phyloP scores from a whole-genome alignment of 1,284 basidiomycete genomes.

The Cutaneotrichosporon spelunceum region DNA sequence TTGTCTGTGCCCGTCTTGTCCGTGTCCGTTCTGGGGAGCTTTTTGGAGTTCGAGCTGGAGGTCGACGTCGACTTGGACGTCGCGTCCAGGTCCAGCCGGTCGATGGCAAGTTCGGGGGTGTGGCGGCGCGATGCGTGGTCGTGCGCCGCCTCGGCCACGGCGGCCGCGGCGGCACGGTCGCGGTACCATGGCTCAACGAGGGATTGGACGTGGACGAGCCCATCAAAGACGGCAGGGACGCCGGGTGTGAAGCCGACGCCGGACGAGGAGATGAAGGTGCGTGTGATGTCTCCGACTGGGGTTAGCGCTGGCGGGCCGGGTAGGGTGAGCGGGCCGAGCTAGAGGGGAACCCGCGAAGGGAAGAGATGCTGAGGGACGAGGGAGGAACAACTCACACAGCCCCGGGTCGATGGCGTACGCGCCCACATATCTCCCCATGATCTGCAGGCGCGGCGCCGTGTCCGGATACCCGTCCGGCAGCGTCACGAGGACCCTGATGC shows the following conservation, averaged over 20 bases:
- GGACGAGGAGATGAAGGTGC: conserved; percentile 72
- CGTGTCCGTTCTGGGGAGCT: neutral
- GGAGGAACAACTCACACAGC: conserved; percentile 41
- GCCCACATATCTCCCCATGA: conserved; percentile 81
- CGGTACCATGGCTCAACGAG: conserved; percentile 68
- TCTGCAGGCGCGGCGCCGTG: conserved; percentile 72
- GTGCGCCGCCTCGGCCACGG: conserved; percentile 59
- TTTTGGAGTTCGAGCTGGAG: too few species aligned
- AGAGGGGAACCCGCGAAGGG: neutral
- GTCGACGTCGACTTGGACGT: too few species aligned
- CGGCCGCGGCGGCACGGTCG: conserved; percentile 60
- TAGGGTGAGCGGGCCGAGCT: neutral
- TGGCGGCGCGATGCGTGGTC: conserved; percentile 42
- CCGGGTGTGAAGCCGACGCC: conserved; percentile 72
- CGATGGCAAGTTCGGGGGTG: neutral
- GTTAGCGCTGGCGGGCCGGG: conserved; percentile 1
- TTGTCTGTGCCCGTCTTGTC: neutral
- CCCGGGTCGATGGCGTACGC: conserved; percentile 54
- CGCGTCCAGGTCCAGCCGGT: too few species aligned
- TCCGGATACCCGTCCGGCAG: conserved; percentile 69
- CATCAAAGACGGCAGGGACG: conserved; percentile 81
- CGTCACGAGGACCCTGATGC: conserved; percentile 67
- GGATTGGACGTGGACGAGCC: conserved; percentile 71
- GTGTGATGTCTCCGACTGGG: conserved; percentile 66
- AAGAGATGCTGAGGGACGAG: neutral